These are phyloP conservation scores for Botrytis sinoallii DNA, from an alignment of 2,329 filamentous ascomycete genomes.

Conservation along the genomic window DNA sequence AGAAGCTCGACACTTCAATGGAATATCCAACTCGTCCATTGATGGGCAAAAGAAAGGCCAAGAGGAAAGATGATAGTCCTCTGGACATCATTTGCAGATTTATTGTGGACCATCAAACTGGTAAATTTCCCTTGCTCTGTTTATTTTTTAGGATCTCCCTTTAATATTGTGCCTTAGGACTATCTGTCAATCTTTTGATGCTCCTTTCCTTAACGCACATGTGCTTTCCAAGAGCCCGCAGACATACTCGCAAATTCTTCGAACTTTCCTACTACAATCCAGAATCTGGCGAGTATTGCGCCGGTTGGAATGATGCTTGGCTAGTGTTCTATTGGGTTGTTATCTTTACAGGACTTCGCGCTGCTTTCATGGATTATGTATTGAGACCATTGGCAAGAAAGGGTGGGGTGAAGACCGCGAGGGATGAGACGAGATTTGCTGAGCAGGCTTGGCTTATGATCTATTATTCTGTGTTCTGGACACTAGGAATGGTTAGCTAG, in stretches of 20 bases:
- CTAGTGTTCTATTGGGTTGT: constrained; percentile 77
- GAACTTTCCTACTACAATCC: constrained; percentile 79
- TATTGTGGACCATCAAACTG: constrained; percentile 77
- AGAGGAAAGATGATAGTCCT: constrained; percentile 60
- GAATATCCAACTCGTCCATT: constrained; percentile 22
- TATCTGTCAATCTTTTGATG: constrained; percentile 81
- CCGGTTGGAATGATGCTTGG: constrained; percentile 76
- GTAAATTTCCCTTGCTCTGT: constrained; percentile 47
- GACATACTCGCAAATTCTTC: constrained; percentile 84
- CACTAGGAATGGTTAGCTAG: constrained; percentile 70
- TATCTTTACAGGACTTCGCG: constrained; percentile 82
- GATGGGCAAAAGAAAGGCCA: constrained; percentile 47
- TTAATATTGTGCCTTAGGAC: constrained; percentile 50
- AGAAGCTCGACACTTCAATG: constrained; percentile 23
- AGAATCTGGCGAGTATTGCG: constrained; percentile 64
- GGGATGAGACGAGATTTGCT: constrained; percentile 78
- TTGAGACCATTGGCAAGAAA: constrained; percentile 72
- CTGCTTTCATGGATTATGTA: constrained; percentile 81
- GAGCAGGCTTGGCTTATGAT: constrained; percentile 91
- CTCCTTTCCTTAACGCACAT: constrained; percentile 79
- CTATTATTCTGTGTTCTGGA: constrained; percentile 81
- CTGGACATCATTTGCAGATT: constrained; percentile 61
- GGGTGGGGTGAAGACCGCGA: constrained; percentile 71
- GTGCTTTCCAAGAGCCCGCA: constrained; percentile 75
- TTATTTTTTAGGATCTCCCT: not conserved